Evolutionary conservation across 2,329 filamentous ascomycete species (phyloP), one percentile per base, ranked within the genome.

Genomic region (Bertia moriformis): DNA sequence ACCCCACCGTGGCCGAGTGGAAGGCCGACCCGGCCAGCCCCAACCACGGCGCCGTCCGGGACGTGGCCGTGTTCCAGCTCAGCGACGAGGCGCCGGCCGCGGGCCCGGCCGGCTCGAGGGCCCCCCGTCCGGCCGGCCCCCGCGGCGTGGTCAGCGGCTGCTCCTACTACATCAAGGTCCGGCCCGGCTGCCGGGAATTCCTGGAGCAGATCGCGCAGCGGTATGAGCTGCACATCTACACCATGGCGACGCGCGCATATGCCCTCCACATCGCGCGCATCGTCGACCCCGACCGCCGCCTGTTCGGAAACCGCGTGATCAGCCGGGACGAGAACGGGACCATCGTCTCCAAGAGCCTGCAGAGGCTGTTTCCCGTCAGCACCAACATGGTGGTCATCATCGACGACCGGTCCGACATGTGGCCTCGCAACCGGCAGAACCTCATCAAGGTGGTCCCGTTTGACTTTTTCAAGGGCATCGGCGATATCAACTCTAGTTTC

Each of bases 381-480:
- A 96, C 89, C 4, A 89, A 93, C 59, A 98, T 98, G 91, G 93
- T 95, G 1, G 88, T 95, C 42, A 95, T 98, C 50, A 98, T 98
- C 46, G 91, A 98, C 54, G 91, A 98, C 58, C 76, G 91, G 48
- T 86, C 86, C 39, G 91, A 98, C 55, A 89, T 98, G 4, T 98
- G 91, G 91, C 76, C 76, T 2, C 76, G 80, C 48, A 96, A 94
- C 69, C 81, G 83, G 48, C 74, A 83, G 4, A 95, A 98, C 51
- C 71, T 98, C 24, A 86, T 98, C 62, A 94, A 93, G 55, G 91
- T 98, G 22, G 78, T 79, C 1, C 86, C 89, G 0, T 98, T 94
- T 56, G 89, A 96, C 56, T 98, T 98, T 60, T 98, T 96, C 62
- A 85, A 93, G 41, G 91, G 91, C 14, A 94, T 95, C 45, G 91